Percentiles rank a stretch among this genome's conserved stretches.
These are phyloP conservation scores for Pseudogymnoascus sp. DNA, from an alignment of 2,329 filamentous ascomycete species.

Conservation along the genomic window DNA sequence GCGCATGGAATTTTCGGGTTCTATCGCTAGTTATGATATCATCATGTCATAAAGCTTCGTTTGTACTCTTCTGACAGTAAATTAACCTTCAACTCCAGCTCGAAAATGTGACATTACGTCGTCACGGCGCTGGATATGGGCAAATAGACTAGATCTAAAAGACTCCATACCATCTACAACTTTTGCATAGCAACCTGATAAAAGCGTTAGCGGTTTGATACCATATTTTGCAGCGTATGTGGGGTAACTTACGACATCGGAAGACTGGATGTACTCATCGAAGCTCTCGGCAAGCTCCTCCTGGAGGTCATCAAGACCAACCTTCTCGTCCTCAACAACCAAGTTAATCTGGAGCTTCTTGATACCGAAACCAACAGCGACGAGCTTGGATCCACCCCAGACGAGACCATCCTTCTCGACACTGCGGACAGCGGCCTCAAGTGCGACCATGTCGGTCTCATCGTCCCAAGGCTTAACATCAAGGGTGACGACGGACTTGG, in stretches of 20 bases:
- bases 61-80: conserved; percentile 15
- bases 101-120: conserved; percentile 19
- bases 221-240: not conserved
- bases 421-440: conserved; percentile 71
- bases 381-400: conserved; percentile 87
- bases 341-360: conserved; percentile 99
- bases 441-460: conserved; percentile 80
- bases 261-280: conserved; percentile 95
- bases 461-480: conserved; percentile 99
- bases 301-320: conserved; percentile 80
- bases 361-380: conserved; percentile 92
- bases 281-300: conserved; percentile 68
- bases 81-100: conserved; percentile 18
- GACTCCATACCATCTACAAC: conserved; percentile 50
- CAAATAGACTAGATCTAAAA: conserved; percentile 19
- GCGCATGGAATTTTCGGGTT: conserved; percentile 8
- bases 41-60: conserved; percentile 23
- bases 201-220: conserved; percentile 13
- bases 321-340: conserved; percentile 94
- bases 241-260: conserved; percentile 59
- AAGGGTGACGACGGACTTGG: conserved; percentile 92
- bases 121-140: conserved; percentile 16
- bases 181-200: conserved; percentile 72
- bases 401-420: conserved; percentile 92
- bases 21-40: conserved; percentile 21